phyloP scores from a whole-genome alignment of 768 basidiomycete species.

The Leccinellum rugosiceps region DNA sequence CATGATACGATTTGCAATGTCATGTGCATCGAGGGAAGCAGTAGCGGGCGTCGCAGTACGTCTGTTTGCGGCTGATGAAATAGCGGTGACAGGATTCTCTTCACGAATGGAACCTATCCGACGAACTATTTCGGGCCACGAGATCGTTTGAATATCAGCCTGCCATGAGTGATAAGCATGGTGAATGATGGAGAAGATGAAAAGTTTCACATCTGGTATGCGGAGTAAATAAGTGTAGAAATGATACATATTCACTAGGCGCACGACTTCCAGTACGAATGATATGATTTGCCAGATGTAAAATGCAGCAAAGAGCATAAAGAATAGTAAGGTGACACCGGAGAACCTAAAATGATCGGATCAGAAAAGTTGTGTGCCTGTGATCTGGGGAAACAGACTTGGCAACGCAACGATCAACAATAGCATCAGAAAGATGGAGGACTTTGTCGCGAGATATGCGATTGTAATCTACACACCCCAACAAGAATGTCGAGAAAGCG shows the following conservation, averaged over 20 bases:
- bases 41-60: constrained; percentile 60
- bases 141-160: constrained; percentile 97
- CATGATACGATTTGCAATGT: constrained; percentile 96
- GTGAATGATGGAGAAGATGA: neutral
- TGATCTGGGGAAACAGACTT: constrained; percentile 48
- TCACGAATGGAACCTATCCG: constrained; percentile 88
- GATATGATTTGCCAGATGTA: constrained; percentile 85
- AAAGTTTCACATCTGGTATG: constrained; percentile 79
- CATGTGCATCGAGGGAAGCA: constrained; percentile 94
- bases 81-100: constrained; percentile 87
- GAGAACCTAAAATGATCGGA: constrained; percentile 56
- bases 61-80: constrained; percentile 58
- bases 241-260: constrained; percentile 90
- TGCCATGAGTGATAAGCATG: constrained; percentile 34
- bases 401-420: constrained; percentile 81
- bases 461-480: constrained; percentile 93
- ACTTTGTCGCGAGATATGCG: constrained; percentile 65
- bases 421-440: constrained; percentile 71
- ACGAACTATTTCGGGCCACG: constrained; percentile 93
- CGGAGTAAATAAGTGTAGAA: constrained; percentile 94
- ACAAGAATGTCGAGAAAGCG: constrained; percentile 93
- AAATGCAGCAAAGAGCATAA: constrained; percentile 80
- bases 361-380: constrained; percentile 11
- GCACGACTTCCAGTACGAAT: constrained; percentile 70
- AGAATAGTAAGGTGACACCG: constrained; percentile 79